phyloP scores from a whole-genome alignment of 768 basidiomycete genomes.

The Auricularia sp. region DNA sequence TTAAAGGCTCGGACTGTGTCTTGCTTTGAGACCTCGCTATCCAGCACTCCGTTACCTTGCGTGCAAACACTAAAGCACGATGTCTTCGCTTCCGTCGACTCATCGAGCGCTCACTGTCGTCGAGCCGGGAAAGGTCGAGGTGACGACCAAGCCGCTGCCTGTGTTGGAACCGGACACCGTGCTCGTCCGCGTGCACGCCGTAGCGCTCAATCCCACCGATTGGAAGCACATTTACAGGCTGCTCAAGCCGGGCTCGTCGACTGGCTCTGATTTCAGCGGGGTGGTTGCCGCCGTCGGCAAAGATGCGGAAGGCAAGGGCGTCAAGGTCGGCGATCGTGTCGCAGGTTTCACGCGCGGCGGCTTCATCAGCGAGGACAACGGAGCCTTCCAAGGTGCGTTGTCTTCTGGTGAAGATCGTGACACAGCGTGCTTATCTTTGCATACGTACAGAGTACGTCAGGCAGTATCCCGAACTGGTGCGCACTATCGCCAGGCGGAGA shows the following conservation, averaged over 20 bases:
- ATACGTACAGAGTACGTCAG: conserved; percentile 10
- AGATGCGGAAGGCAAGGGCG: conserved; percentile 10
- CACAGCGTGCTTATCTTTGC: not conserved
- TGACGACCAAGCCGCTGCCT: conserved; percentile 7
- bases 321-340: conserved; percentile 13
- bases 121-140: conserved; percentile 4
- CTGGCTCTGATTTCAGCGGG: conserved; percentile 14
- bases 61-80: not conserved
- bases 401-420: not conserved
- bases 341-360: conserved; percentile 13
- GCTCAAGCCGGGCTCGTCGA: conserved; percentile 10
- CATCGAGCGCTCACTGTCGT: conserved; percentile 5
- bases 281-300: conserved; percentile 12
- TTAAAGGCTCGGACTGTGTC: too few species aligned
- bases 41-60: not conserved
- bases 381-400: conserved; percentile 12
- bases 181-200: conserved; percentile 6
- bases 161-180: not conserved
- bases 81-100: not conserved
- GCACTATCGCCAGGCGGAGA: not conserved
- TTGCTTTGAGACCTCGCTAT: not conserved
- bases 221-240: conserved; percentile 13
- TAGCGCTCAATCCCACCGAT: conserved; percentile 14
- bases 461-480: conserved; percentile 8
- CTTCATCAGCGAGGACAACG: conserved; percentile 8